Conservation (phyloP, 2,329 filamentous ascomycete genomes). For the Apiospora sp. region DNA sequence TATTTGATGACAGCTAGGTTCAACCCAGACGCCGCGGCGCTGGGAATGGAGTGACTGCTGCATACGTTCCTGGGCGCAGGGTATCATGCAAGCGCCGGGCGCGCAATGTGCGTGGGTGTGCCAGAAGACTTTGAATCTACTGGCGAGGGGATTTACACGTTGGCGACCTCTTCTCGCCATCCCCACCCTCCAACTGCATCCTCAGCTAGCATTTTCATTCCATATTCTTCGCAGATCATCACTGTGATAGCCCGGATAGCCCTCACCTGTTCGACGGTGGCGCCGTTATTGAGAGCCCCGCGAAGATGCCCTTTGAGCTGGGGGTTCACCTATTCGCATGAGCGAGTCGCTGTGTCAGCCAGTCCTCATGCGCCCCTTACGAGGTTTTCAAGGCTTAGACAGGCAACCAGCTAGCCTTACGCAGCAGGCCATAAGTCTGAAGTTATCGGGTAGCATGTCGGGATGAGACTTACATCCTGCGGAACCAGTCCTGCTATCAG, state of each 20-base stretch:
- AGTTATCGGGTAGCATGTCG: background rate
- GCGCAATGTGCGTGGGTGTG: background rate
- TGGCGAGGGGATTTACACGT: slow-evolving; percentile 40
- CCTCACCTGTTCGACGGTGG: slow-evolving; percentile 55
- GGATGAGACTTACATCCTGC: slow-evolving; percentile 52
- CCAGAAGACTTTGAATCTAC: background rate
- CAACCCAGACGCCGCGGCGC: background rate
- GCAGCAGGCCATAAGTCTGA: background rate
- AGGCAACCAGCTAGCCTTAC: background rate
- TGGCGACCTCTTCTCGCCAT: slow-evolving; percentile 54
- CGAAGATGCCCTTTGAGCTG: slow-evolving; percentile 62
- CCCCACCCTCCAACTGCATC: slow-evolving; percentile 50
- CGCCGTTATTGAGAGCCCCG: slow-evolving; percentile 59
- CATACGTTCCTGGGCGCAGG: background rate
- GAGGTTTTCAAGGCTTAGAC: background rate
- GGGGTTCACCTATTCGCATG: slow-evolving; percentile 52
- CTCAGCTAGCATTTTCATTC: slow-evolving; percentile 52
- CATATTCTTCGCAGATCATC: slow-evolving; percentile 54
- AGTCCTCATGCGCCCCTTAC: slow-evolving; percentile 3
- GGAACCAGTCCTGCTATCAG: slow-evolving; percentile 59
- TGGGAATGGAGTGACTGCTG: background rate
- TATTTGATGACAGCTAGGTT: background rate
- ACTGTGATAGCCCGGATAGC: slow-evolving; percentile 56
- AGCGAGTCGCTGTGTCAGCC: slow-evolving; percentile 3
- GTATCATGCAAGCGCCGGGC: slow-evolving; percentile 7